Evolutionary conservation across 129 eudicot genomes (phyloP), one percentile per base, ranked within the genome.

Genomic region (Flaveria ramosissima): DNA sequence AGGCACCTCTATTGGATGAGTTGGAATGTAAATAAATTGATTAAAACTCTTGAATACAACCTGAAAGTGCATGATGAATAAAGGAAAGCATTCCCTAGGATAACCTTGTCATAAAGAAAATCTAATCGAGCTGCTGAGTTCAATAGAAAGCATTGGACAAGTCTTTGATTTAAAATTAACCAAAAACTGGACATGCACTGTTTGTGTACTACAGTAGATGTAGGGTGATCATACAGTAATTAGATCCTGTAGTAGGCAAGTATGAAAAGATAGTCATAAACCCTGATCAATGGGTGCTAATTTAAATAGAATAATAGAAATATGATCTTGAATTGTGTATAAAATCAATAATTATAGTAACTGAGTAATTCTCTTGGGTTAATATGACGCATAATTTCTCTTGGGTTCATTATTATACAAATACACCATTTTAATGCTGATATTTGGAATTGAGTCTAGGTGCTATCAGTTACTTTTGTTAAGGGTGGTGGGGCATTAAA

Each of bases 391-490:
- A 32, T 32, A 32, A 32, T 32, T 32, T 32, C 39, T 32, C 39
- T 32, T 4, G 39, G 7, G 1, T 32, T 32, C 7, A 32, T 16
- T 74, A 23, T 26, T 39, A 45, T 26, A 46, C 32, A 71, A n/a
- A 6, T 11, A 17, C 62, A 47, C n/a, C 36, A 42, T 42, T 71
- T 64, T 26, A 20, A 71, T 70, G 77, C 77, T 71, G 26, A 80
- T 73, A 73, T 72, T 74, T 73, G 61, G 53, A 43, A 61, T 56
- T 55, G 52, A 67, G 55, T 89, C 71, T 78, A 92, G 96, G 96
- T 92, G 76, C 78, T 90, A 67, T 92, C 96, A 16, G 87, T 92
- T 45, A 92, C 98, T 53, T 89, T 81, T 80, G 90, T 90, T 67
- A 85, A 70, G 79, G 95, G 87, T 20, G 96, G 98, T 16, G 65